These are phyloP conservation scores for Penicillium chermesinum DNA, from an alignment of 495 filamentous ascomycete species.

Conservation along the genomic window DNA sequence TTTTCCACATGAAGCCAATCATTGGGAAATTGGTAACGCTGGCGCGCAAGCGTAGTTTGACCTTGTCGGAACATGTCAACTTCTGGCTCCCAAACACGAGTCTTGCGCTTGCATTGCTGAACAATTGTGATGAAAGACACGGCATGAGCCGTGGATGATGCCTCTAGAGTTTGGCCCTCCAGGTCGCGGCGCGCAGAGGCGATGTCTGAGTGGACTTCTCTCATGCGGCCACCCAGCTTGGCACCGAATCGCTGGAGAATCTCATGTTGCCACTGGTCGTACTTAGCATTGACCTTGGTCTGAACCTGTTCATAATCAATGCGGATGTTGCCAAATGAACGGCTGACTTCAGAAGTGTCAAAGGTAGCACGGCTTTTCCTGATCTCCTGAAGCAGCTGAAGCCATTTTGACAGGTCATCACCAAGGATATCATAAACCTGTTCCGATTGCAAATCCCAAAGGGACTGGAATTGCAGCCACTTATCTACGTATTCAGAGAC, in stretches of 20 bases:
- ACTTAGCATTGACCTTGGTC: conserved; percentile 95
- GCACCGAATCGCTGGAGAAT: conserved; percentile 87
- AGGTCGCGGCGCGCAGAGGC: conserved; percentile 82
- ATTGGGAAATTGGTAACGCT: conserved; percentile 84
- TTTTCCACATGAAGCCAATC: conserved; percentile 95
- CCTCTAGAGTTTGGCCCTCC: conserved; percentile 84
- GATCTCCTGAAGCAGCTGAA: conserved; percentile 92
- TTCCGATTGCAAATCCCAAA: conserved; percentile 96
- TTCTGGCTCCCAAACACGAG: conserved; percentile 89
- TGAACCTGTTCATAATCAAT: conserved; percentile 99
- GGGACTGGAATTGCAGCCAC: conserved; percentile 96
- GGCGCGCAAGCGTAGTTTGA: conserved; percentile 79
- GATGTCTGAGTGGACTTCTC: conserved; percentile 82
- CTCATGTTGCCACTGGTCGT: conserved; percentile 99
- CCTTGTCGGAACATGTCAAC: conserved; percentile 93
- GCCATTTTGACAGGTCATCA: conserved; percentile 87
- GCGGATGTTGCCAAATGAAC: conserved; percentile 84
- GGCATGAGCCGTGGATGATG: conserved; percentile 88
- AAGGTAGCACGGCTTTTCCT: conserved; percentile 89
- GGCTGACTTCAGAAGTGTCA: conserved; percentile 87
- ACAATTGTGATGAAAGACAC: conserved; percentile 98
- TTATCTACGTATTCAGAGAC: conserved; percentile 85
- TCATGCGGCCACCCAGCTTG: conserved; percentile 83
- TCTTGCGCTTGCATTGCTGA: conserved; percentile 89
- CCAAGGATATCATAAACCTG: conserved; percentile 87